These are phyloP conservation scores for Suillus occidentalis DNA, from an alignment of 768 basidiomycete species.

Conservation along the genomic window DNA sequence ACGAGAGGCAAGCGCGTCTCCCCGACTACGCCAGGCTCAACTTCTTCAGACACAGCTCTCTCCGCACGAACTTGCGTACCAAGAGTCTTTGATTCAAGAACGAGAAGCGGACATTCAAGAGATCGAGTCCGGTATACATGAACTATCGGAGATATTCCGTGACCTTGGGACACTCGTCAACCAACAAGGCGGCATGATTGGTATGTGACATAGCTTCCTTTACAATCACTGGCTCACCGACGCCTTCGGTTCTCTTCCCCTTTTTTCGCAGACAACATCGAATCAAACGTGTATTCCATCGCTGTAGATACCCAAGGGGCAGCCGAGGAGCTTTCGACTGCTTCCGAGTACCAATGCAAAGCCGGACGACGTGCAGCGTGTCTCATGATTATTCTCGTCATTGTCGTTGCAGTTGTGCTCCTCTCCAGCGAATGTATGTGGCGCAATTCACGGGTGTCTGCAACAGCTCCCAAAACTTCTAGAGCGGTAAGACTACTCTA, in stretches of 20 bases:
- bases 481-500: neutral
- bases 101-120: conserved; percentile 94
- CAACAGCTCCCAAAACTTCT: neutral
- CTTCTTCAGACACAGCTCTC: conserved; percentile 75
- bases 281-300: conserved; percentile 89
- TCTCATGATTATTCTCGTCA: conserved; percentile 80
- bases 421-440: conserved; percentile 37
- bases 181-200: no score
- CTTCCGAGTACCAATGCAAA: conserved; percentile 91
- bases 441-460: no score
- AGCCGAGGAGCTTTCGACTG: conserved; percentile 82
- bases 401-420: conserved; percentile 85
- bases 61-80: conserved; percentile 91
- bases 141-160: no score
- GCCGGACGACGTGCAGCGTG: conserved; percentile 90
- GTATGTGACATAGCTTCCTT: conserved; percentile 26
- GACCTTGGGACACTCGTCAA: no score
- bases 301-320: conserved; percentile 79
- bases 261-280: conserved; percentile 82
- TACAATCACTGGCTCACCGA: neutral
- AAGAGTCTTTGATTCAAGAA: conserved; percentile 83
- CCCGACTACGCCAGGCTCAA: conserved; percentile 69
- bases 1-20: no score
- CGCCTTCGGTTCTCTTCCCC: neutral
- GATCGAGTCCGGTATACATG: conserved; percentile 95